These are phyloP conservation scores for Elsinoe ampelina DNA, from an alignment of 2,329 filamentous ascomycete genomes.

Conservation along the genomic window DNA sequence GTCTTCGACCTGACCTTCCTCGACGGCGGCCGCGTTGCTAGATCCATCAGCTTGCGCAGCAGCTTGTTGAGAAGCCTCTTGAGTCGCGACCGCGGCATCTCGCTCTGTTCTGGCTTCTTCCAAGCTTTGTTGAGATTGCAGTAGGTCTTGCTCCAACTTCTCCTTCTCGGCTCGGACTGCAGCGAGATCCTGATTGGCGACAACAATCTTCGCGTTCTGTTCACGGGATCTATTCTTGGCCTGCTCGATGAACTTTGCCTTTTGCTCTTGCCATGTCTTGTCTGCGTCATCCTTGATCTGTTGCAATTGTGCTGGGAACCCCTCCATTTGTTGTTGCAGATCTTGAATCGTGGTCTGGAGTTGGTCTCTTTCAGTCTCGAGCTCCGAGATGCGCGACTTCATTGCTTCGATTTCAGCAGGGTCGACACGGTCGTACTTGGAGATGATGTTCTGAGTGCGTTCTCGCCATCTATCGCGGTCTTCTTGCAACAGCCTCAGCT, in stretches of 20 bases:
- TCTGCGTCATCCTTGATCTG: slow-evolving; percentile 34
- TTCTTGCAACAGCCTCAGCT: slow-evolving; percentile 78
- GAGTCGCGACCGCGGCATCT: slow-evolving; percentile 48
- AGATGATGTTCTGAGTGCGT: slow-evolving; percentile 87
- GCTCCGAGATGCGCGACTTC: slow-evolving; percentile 60
- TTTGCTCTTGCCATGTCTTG: slow-evolving; percentile 40
- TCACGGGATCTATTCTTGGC: slow-evolving; percentile 52
- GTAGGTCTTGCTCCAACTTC: slow-evolving; percentile 55
- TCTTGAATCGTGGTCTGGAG: slow-evolving; percentile 44
- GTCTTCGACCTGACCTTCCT: slow-evolving; percentile 20
- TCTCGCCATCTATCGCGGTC: slow-evolving; percentile 95
- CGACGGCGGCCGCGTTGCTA: slow-evolving; percentile 13
- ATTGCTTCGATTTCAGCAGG: slow-evolving; percentile 85
- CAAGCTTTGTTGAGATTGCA: slow-evolving; percentile 22
- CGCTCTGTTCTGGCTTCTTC: slow-evolving; percentile 47
- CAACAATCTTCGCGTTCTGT: slow-evolving; percentile 53
- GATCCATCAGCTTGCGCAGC: slow-evolving; percentile 22
- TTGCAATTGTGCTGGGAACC: slow-evolving; percentile 40
- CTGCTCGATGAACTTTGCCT: slow-evolving; percentile 37
- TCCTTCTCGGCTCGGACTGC: slow-evolving; percentile 53
- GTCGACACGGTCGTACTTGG: slow-evolving; percentile 91
- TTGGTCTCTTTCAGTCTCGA: slow-evolving; percentile 43
- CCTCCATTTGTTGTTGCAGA: slow-evolving; percentile 42
- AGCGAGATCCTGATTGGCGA: slow-evolving; percentile 42
- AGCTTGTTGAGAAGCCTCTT: slow-evolving; percentile 26